A percentile compares a stretch with the other conserved stretches of the same genome.
phyloP scores from a whole-genome alignment of 2,329 filamentous ascomycete genomes.

The Eutypella sp. region DNA sequence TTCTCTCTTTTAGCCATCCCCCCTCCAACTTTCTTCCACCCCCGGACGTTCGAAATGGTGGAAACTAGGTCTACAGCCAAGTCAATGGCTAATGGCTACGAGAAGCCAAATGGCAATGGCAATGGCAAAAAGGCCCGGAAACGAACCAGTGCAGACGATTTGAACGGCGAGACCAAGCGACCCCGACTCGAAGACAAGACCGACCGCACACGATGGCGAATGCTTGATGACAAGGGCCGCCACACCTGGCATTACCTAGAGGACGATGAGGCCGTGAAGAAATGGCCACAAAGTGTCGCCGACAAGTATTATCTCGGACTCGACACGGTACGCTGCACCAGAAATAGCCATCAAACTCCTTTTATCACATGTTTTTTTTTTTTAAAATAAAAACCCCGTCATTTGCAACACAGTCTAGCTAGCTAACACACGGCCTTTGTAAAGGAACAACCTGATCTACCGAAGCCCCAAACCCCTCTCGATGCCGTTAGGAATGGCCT shows the following conservation, averaged over 20 bases:
- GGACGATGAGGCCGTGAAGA: slow-evolving; percentile 61
- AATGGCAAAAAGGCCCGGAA: slow-evolving; percentile 26
- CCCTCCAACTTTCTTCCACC: too few species aligned
- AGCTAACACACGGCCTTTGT: slow-evolving; percentile 4
- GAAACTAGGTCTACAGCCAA: slow-evolving; percentile 11
- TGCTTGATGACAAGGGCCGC: slow-evolving; percentile 75
- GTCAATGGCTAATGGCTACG: slow-evolving; percentile 1
- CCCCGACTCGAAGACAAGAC: slow-evolving; percentile 55
- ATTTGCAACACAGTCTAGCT: neutral
- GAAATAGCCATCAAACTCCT: too few species aligned
- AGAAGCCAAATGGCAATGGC: slow-evolving; percentile 17
- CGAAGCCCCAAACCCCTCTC: slow-evolving; percentile 65
- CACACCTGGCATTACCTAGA: slow-evolving; percentile 94
- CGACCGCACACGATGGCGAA: slow-evolving; percentile 77
- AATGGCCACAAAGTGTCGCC: slow-evolving; percentile 83
- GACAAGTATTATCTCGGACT: slow-evolving; percentile 86
- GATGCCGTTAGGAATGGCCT: slow-evolving; percentile 79
- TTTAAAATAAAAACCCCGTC: too few species aligned
- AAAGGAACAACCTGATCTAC: slow-evolving; percentile 70
- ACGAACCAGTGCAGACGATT: slow-evolving; percentile 34
- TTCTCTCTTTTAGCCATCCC: too few species aligned
- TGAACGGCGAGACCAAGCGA: slow-evolving; percentile 33
- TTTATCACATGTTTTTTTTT: neutral
- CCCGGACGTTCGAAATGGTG: too few species aligned
- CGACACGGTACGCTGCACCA: slow-evolving; percentile 55